A percentile compares a stretch with the other conserved stretches of the same genome.
phyloP scores from a whole-genome alignment of 192 early-diverging fungal species.

The Chytriomyces sp. region DNA sequence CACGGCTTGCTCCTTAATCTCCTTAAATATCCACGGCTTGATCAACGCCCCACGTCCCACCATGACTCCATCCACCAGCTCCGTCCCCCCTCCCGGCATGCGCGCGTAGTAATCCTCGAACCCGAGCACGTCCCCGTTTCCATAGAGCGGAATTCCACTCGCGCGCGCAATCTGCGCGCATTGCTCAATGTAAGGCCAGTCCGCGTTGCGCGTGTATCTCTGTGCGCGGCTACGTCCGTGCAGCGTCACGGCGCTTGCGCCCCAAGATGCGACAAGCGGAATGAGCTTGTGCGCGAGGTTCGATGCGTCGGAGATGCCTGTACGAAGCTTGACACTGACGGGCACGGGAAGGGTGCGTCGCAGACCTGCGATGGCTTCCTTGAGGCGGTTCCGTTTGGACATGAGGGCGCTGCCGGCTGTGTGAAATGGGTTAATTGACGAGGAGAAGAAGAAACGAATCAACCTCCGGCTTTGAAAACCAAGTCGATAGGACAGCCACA shows the following conservation, averaged over 20 bases:
- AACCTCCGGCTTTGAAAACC: slow-evolving; percentile 70
- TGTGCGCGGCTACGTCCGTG: slow-evolving; percentile 93
- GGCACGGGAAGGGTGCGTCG: slow-evolving; percentile 72
- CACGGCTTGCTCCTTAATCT: slow-evolving; percentile 81
- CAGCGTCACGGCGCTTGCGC: slow-evolving; percentile 69
- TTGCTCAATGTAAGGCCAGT: slow-evolving; percentile 89
- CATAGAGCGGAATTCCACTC: slow-evolving; percentile 53
- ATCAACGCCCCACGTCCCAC: slow-evolving; percentile 90
- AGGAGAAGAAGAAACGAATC: not conserved
- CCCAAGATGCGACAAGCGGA: slow-evolving; percentile 66
- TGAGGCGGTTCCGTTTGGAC: slow-evolving; percentile 63
- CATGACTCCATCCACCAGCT: slow-evolving; percentile 77
- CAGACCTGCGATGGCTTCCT: slow-evolving; percentile 77
- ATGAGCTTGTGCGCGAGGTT: slow-evolving; percentile 74
- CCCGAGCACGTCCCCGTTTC: slow-evolving; percentile 74
- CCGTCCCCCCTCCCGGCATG: slow-evolving; percentile 33
- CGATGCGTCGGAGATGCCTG: slow-evolving; percentile 64
- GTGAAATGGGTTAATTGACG: not conserved
- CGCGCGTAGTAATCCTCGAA: slow-evolving; percentile 81
- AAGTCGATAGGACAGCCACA: slow-evolving; percentile 92
- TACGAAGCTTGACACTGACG: slow-evolving; percentile 90
- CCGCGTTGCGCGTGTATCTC: slow-evolving; percentile 84
- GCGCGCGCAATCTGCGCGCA: slow-evolving; percentile 40
- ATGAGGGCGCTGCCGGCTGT: slow-evolving; percentile 78
- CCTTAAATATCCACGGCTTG: slow-evolving; percentile 97